Percentiles rank a stretch among this genome's conserved stretches.
These are phyloP conservation scores for Picochlorum sp. DNA, from an alignment of 139 green algal species.

Conservation along the genomic window DNA sequence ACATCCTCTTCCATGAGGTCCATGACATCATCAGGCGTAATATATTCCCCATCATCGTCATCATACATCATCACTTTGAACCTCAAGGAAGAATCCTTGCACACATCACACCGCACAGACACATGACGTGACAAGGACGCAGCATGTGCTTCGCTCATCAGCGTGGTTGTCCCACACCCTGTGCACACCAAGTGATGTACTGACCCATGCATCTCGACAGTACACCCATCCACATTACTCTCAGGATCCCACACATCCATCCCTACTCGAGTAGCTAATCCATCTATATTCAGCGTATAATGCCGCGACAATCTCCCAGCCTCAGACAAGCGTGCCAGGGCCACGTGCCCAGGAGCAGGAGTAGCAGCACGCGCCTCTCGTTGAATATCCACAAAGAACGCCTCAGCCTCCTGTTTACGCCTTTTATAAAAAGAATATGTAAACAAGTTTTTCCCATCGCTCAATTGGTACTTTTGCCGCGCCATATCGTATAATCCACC, in stretches of 20 bases:
- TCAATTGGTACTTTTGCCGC: slow-evolving; percentile 57
- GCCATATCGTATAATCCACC: slow-evolving; percentile 81
- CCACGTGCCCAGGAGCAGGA: slow-evolving; percentile 42
- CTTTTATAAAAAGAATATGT: slow-evolving; percentile 75
- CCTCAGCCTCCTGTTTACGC: slow-evolving; percentile 34
- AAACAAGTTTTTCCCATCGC: slow-evolving; percentile 81
- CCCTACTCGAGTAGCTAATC: slow-evolving; percentile 58
- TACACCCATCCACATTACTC: slow-evolving; percentile 49
- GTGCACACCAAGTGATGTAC: slow-evolving; percentile 51
- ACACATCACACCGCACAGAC: neutral
- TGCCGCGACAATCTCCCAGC: slow-evolving; percentile 61
- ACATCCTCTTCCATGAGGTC: slow-evolving; percentile 77
- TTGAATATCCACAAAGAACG: slow-evolving; percentile 80
- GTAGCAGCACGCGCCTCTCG: slow-evolving; percentile 43
- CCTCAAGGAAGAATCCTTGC: neutral
- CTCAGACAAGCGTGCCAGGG: slow-evolving; percentile 38
- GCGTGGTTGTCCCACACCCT: slow-evolving; percentile 34
- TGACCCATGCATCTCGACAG: slow-evolving; percentile 87
- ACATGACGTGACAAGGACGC: slow-evolving; percentile 19
- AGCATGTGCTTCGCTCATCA: slow-evolving; percentile 32
- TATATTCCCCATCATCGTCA: slow-evolving; percentile 64
- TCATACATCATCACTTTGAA: slow-evolving; percentile 86
- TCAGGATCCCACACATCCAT: slow-evolving; percentile 80
- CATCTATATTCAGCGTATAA: slow-evolving; percentile 93
- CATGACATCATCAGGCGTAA: slow-evolving; percentile 78